These are phyloP conservation scores for Breynia disticha DNA, from an alignment of 441 rosid genomes.

Conservation along the genomic window DNA sequence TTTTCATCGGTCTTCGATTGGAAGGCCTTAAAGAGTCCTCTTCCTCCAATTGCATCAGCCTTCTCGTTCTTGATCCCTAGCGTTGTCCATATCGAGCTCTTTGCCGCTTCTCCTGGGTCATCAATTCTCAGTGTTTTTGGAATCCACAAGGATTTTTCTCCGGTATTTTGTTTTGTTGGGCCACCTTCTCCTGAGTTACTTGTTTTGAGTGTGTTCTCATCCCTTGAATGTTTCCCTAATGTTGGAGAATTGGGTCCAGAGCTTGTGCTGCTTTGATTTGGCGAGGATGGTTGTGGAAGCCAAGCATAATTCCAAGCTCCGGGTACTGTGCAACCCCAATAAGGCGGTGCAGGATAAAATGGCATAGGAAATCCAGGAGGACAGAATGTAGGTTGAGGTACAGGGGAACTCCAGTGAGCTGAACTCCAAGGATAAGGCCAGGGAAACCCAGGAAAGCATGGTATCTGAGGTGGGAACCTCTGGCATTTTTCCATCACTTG, in stretches of 20 bases:
- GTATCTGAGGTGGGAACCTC: conserved; percentile 40
- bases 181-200: conserved; percentile 27
- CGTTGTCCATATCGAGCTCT: conserved; percentile 21
- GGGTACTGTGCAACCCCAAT: conserved; percentile 66
- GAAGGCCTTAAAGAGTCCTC: conserved; percentile 17
- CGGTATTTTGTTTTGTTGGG: conserved; percentile 29
- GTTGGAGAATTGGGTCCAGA: conserved; percentile 70
- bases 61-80: conserved; percentile 31
- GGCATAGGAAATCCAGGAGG: conserved; percentile 54
- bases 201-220: conserved; percentile 33
- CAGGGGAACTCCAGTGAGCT: conserved; percentile 52
- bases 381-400: conserved; percentile 41
- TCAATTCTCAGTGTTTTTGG: conserved; percentile 75
- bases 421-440: conserved; percentile 85
- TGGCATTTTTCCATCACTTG: conserved; percentile 20
- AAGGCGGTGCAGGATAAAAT: conserved; percentile 61
- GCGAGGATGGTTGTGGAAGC: conserved; percentile 61
- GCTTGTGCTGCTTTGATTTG: conserved; percentile 22
- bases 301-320: conserved; percentile 63
- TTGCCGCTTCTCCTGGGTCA: conserved; percentile 8
- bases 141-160: conserved; percentile 58
- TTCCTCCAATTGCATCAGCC: conserved; percentile 16
- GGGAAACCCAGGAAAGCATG: conserved; percentile 63
- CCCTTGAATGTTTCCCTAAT: conserved; percentile 83
- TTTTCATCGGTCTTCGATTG: conserved; percentile 20